Evolutionary conservation across 148 eudicot genomes (phyloP).

Genomic region (Polygonum aviculare): DNA sequence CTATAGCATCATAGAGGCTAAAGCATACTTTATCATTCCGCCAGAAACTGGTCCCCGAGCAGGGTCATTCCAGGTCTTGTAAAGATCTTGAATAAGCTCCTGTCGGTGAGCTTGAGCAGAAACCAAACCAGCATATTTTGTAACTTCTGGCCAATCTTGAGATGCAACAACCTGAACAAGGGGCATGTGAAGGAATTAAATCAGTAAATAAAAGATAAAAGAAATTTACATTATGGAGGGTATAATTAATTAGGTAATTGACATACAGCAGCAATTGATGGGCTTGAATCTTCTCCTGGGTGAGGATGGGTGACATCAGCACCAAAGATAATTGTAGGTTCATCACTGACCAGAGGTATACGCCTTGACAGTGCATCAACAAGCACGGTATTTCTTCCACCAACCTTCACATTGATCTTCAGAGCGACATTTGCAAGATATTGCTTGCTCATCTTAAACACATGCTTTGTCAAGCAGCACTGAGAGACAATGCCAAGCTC

Average conservation of each 20-base stretch:
- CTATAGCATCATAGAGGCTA: neutral
- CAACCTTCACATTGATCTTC: conserved; percentile 71
- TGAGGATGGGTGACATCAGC: conserved; percentile 87
- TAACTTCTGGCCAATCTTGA: conserved; percentile 82
- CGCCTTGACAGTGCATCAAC: conserved; percentile 56
- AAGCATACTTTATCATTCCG: conserved; percentile 65
- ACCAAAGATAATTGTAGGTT: conserved; percentile 69
- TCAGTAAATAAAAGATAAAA: neutral
- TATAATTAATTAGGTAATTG: neutral
- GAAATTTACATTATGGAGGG: neutral
- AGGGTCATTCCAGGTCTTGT: conserved; percentile 60
- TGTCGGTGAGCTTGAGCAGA: conserved; percentile 79
- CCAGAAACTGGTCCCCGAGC: conserved; percentile 44
- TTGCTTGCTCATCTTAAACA: conserved; percentile 50
- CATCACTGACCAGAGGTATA: conserved; percentile 55
- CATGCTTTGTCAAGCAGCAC: conserved; percentile 76
- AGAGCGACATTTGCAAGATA: conserved; percentile 65
- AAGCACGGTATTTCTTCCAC: conserved; percentile 71
- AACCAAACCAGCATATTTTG: conserved; percentile 69
- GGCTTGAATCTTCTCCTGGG: conserved; percentile 80
- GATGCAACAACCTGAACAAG: conserved; percentile 63
- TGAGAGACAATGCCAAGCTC: conserved; percentile 80
- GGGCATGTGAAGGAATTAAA: neutral
- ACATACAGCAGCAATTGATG: conserved; percentile 73
- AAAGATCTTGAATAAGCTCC: conserved; percentile 68